A percentile compares a stretch with the other conserved stretches of the same genome.
Evolutionary conservation across 495 filamentous ascomycete species (phyloP).

Genomic region (Parathielavia appendiculata): DNA sequence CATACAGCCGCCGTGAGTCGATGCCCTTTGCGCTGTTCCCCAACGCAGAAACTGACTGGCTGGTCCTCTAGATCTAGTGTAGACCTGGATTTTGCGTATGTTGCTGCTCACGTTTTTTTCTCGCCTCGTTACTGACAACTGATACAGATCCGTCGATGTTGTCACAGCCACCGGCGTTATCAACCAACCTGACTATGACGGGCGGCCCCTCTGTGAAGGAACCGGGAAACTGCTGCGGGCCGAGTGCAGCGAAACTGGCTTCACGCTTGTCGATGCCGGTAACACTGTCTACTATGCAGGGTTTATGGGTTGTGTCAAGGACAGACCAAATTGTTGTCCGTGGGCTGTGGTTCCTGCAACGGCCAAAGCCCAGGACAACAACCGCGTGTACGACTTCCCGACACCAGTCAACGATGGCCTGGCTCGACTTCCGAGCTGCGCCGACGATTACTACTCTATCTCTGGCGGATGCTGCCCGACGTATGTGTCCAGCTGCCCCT

Average conservation of each 20-base stretch:
- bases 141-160: conserved; percentile 17
- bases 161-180: conserved; percentile 11
- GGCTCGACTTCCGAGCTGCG: conserved; percentile 16
- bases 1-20: conserved; percentile 15
- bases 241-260: conserved; percentile 22
- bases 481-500: conserved; percentile 12
- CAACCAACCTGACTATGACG: conserved; percentile 7
- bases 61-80: conserved; percentile 15
- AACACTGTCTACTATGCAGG: conserved; percentile 25
- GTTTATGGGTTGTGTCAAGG: conserved; percentile 26
- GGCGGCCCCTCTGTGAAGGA: conserved; percentile 20
- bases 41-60: not conserved
- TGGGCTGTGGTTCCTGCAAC: conserved; percentile 19
- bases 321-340: conserved; percentile 29
- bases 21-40: not conserved
- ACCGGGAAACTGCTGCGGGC: conserved; percentile 23
- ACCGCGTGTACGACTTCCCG: conserved; percentile 21
- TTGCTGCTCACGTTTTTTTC: not conserved
- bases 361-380: not conserved
- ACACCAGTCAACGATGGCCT: conserved; percentile 15
- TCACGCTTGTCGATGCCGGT: conserved; percentile 28
- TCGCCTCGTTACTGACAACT: not conserved
- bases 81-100: conserved; percentile 24
- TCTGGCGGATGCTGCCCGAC: conserved; percentile 26
- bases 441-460: conserved; percentile 32